Evolutionary conservation across 169 alveolate species (phyloP), one percentile per base, ranked within the genome.

Genomic region (Plasmodium inui): DNA sequence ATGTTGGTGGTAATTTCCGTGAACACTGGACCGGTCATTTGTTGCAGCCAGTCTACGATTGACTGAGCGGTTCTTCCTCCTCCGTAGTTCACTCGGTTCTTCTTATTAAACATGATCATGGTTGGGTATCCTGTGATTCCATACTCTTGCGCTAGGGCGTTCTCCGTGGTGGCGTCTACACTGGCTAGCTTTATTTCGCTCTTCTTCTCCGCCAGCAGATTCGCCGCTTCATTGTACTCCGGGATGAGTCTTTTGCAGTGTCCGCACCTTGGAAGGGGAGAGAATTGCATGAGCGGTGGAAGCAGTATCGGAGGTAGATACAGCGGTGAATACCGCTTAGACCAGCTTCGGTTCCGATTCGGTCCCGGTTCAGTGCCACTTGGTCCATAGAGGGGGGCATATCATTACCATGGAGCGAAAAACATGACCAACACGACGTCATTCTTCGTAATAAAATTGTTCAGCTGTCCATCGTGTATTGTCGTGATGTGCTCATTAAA

Each of bases 201-300:
- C 41, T 95, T 96, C 73, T 96, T 96, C 46, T 96, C 97, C n/a
- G 92, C 70, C 8, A 97, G 96, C 70, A 86, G 80, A 57, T 92
- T 96, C 17, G 99, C 99, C 10, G 99, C 99, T 94, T 97, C 97
- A 85, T 97, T 97, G 90, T 97, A 98, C 84, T 98, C 99, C 28
- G 99, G 99, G 71, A 99, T 99, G 61, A 98, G 94, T 46, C 96
- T 92, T 96, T 98, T 98, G 94, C 99, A 98, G 94, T 98, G 99
- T 81, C 97, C 97, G 92, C 97, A 95, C 97, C 97, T 96, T 55
- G 3, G 70, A n/a, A 3, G 5, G 55, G 17, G 55, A 12, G 12
- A 9, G n/a, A 41, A 41, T 0, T 44, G 55, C 5, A 3, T 9
- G 17, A 8, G n/a, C n/a, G 55, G 55, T 44, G 1, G 0, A 12